phyloP scores from a whole-genome alignment of 805 yeast genomes.

The Millerozyma miso region DNA sequence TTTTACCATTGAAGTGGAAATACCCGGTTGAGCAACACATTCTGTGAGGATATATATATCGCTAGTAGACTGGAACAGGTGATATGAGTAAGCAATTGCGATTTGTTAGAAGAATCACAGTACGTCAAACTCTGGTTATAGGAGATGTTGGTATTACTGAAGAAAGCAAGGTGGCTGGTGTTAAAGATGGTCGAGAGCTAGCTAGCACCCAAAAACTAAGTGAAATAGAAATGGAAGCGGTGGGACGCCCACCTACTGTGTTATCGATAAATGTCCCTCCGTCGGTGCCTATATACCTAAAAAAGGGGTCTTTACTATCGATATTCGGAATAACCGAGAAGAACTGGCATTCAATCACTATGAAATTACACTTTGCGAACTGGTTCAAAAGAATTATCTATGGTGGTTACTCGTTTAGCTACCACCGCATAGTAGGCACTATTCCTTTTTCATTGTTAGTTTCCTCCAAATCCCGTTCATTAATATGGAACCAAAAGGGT shows the following conservation, averaged over 20 bases:
- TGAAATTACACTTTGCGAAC: constrained; percentile 26
- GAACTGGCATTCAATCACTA: constrained; percentile 14
- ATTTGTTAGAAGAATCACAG: not conserved
- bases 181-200: not conserved
- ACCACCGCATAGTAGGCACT: constrained; percentile 46
- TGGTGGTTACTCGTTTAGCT: constrained; percentile 43
- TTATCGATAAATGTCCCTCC: constrained; percentile 53
- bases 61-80: not conserved
- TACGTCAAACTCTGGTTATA: not conserved
- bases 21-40: too few species aligned
- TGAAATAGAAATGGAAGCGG: constrained; percentile 30
- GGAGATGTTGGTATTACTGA: not conserved
- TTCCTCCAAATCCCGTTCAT: constrained; percentile 29
- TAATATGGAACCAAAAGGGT: constrained; percentile 13
- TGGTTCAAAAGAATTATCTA: constrained; percentile 41
- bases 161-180: not conserved
- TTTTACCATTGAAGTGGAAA: not conserved
- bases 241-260: constrained; percentile 48
- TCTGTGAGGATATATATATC: too few species aligned
- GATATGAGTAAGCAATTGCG: not conserved
- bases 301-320: constrained; percentile 47
- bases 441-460: constrained; percentile 43
- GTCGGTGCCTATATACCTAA: constrained; percentile 50
- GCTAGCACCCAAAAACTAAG: constrained; percentile 11
- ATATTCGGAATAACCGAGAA: constrained; percentile 31